Conservation (phyloP, 2,329 filamentous ascomycete species). For the Microsporum canis region DNA sequence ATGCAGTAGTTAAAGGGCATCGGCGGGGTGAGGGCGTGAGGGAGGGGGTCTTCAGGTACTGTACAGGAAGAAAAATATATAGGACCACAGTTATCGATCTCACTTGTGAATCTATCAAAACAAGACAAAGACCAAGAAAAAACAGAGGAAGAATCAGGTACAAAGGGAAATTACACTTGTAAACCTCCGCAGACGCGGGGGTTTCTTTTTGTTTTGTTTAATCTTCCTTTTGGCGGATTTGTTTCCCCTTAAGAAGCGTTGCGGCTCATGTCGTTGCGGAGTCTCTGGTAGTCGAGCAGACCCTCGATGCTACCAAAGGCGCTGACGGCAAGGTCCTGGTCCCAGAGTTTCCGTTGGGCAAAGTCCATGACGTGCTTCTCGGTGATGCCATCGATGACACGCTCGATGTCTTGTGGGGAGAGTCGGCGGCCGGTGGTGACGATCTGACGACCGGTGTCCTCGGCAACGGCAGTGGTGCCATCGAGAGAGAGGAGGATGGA, state of each 20-base stretch:
- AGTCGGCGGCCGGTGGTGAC: constrained; percentile 91
- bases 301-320: constrained; percentile 91
- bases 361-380: constrained; percentile 97
- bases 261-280: constrained; percentile 74
- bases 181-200: neutral
- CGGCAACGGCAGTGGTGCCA: constrained; percentile 90
- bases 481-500: constrained; percentile 94
- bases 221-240: neutral
- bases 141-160: neutral
- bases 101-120: constrained; percentile 10
- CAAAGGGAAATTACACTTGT: neutral
- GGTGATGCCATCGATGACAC: constrained; percentile 74
- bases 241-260: constrained; percentile 39
- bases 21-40: constrained; percentile 6
- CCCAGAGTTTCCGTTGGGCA: constrained; percentile 90
- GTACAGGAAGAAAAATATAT: constrained; percentile 10
- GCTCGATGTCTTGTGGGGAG: constrained; percentile 88
- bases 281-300: constrained; percentile 43
- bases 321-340: constrained; percentile 88
- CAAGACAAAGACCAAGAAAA: constrained; percentile 1
- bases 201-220: neutral
- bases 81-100: constrained; percentile 7
- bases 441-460: constrained; percentile 98
- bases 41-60: constrained; percentile 10
- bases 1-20: constrained; percentile 1